A percentile compares a stretch with the other conserved stretches of the same genome.
phyloP scores from a whole-genome alignment of 345 rosid genomes.

The Excoecaria agallocha region DNA sequence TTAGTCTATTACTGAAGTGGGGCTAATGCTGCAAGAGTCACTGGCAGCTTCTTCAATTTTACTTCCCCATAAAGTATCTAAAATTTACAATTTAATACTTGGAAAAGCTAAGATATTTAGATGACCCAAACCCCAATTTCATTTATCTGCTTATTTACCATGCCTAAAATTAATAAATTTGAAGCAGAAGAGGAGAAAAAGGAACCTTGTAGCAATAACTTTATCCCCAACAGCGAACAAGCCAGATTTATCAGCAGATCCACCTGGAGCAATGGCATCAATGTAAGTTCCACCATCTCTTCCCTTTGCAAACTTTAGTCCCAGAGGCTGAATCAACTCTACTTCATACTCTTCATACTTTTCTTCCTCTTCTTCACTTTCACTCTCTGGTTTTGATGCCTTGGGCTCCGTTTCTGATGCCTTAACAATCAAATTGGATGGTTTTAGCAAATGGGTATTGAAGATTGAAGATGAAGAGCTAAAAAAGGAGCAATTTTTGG shows the following conservation, averaged over 20 bases:
- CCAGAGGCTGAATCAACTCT: constrained; percentile 78
- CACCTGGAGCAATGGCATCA: constrained; percentile 83
- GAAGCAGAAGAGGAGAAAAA: neutral
- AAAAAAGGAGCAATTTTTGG: constrained; percentile 27
- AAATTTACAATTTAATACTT: no score
- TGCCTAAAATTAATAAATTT: no score
- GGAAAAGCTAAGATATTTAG: no score
- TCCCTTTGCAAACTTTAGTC: constrained; percentile 79
- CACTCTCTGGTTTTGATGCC: constrained; percentile 39
- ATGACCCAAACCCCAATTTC: no score
- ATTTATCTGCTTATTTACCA: no score
- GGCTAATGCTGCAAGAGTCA: no score
- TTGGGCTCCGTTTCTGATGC: constrained; percentile 64
- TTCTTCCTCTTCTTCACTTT: constrained; percentile 37
- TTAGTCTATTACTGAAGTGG: no score
- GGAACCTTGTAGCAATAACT: constrained; percentile 92
- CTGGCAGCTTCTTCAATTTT: no score
- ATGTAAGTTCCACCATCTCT: constrained; percentile 90
- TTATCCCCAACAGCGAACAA: constrained; percentile 79
- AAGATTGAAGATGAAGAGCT: constrained; percentile 26
- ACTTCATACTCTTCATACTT: constrained; percentile 77
- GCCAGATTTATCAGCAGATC: constrained; percentile 74
- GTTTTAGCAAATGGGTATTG: constrained; percentile 44
- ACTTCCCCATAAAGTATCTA: no score
- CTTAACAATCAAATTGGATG: constrained; percentile 32